Base-by-base conservation (phyloP, 305 asterid species). In the Stenogyne calaminthoides region DNA sequence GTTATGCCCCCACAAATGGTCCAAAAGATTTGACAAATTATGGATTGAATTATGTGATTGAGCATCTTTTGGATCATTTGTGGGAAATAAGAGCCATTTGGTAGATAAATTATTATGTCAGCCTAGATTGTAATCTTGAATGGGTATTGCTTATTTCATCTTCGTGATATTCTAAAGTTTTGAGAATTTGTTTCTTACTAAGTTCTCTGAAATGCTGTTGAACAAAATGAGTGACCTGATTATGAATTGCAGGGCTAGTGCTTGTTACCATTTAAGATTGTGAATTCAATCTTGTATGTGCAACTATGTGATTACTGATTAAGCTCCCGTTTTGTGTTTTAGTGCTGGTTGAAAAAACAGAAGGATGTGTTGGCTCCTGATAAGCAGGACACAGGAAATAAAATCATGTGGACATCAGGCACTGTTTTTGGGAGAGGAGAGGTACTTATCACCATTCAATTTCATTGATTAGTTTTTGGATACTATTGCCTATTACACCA, bases 281-380 rank as follows among this genome's bases (percentile, higher is more conserved):
- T 46, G 66, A 49, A 27, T 7, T n/a, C n/a, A n/a, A n/a, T 49
- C 60, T 42, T 27, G 37, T 39, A 19, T 60, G 42, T 15, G 6
- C 15, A 11, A 18, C 29, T 51, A 61, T 52, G 59, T 18, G 54
- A 18, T 61, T 82, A 19, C 63, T 55, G 32, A 19, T 55, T 49
- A 16, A 49, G 25, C 15, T 60, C 20, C 75, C 5, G 67, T 27
- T 72, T 73, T 34, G 54, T 73, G 71, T 64, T 77, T 2, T 42
- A 91, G 99, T 94, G 97, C 81, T 94, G 97, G 99, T 80, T 91
- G 89, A 94, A 94, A 89, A 91, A 90, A 70, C 99, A 94, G 83
- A 86, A 83, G 80, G 99, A 94, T 80, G 82, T 73, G 61, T 76
- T 90, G 83, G 64, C 58, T 74, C 97, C 99, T 10, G 97, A 86